phyloP scores from a whole-genome alignment of 2,329 filamentous ascomycete species.

The Sarocladium oryzae region DNA sequence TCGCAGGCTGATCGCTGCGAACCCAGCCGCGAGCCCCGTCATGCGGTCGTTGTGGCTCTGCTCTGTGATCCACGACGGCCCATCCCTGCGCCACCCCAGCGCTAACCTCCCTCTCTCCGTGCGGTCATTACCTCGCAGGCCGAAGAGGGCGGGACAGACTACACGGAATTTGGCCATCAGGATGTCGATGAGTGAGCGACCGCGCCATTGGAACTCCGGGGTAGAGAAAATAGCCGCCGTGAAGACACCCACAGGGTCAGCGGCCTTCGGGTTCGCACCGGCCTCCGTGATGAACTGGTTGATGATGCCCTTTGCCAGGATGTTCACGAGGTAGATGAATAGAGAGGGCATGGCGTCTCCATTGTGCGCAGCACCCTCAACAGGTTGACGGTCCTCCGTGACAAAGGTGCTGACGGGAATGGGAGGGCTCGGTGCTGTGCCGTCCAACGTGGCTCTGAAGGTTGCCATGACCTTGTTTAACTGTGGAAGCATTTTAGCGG shows the following conservation, averaged over 20 bases:
- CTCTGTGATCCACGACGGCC: slow-evolving; percentile 54
- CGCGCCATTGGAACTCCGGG: slow-evolving; percentile 60
- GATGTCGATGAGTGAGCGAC: slow-evolving; percentile 68
- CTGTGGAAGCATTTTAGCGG: slow-evolving; percentile 21
- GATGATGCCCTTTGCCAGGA: slow-evolving; percentile 67
- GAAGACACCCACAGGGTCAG: slow-evolving; percentile 74
- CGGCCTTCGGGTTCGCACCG: slow-evolving; percentile 55
- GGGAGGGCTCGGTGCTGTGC: slow-evolving; percentile 42
- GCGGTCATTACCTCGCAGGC: slow-evolving; percentile 68
- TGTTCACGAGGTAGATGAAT: slow-evolving; percentile 70
- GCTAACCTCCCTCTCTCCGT: slow-evolving; percentile 59
- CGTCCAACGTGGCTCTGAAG: slow-evolving; percentile 47
- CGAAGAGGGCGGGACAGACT: slow-evolving; percentile 79
- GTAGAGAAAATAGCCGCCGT: slow-evolving; percentile 68
- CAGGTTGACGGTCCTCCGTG: slow-evolving; percentile 34
- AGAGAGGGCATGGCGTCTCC: slow-evolving; percentile 53
- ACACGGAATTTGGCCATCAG: slow-evolving; percentile 79
- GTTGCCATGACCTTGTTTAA: slow-evolving; percentile 29
- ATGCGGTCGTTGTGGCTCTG: slow-evolving; percentile 76
- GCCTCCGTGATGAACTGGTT: slow-evolving; percentile 64
- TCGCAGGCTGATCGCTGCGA: slow-evolving; percentile 72
- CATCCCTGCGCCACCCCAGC: slow-evolving; percentile 68
- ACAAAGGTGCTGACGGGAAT: slow-evolving; percentile 52
- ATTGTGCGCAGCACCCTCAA: slow-evolving; percentile 45
- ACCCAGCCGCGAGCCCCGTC: slow-evolving; percentile 78